Evolutionary conservation across 805 yeast species (phyloP).

Genomic region (Wickerhamomyces bovis): DNA sequence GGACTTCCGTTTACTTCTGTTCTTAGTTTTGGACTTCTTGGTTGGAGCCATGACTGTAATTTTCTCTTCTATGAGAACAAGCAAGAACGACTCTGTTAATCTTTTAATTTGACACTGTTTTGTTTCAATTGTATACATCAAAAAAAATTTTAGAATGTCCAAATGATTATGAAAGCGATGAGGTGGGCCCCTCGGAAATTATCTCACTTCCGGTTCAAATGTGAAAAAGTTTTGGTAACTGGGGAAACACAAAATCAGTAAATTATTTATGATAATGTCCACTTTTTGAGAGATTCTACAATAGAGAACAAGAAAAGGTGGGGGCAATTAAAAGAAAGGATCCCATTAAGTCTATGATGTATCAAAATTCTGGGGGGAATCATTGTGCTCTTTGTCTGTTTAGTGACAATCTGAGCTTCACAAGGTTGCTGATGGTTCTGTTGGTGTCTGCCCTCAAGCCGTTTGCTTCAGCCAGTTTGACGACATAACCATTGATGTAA

Average conservation of each 20-base stretch:
- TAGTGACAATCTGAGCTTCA: slow-evolving; percentile 27
- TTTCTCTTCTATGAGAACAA: background rate
- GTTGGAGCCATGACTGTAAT: background rate
- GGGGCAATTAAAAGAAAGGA: background rate
- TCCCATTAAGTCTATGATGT: background rate
- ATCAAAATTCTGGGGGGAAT: background rate
- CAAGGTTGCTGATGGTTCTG: slow-evolving; percentile 27
- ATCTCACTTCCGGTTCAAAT: background rate
- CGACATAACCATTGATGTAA: slow-evolving; percentile 78
- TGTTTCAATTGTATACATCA: background rate
- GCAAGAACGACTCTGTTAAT: background rate
- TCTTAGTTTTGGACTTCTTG: background rate
- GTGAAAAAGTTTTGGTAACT: background rate
- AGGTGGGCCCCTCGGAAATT: background rate
- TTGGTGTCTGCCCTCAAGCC: slow-evolving; percentile 29
- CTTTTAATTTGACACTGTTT: no score
- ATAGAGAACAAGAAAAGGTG: no score
- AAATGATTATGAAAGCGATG: background rate
- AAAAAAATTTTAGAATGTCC: background rate
- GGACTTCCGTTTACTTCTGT: slow-evolving; percentile 18
- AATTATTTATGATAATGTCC: no score
- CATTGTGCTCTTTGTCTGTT: slow-evolving; percentile 11
- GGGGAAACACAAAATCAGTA: background rate
- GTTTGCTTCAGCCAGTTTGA: slow-evolving; percentile 42
- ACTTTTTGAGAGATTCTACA: no score